Evolutionary conservation across 306 rosid genomes (phyloP), one percentile per base, ranked within the genome.

Genomic region (Vigna mungo): DNA sequence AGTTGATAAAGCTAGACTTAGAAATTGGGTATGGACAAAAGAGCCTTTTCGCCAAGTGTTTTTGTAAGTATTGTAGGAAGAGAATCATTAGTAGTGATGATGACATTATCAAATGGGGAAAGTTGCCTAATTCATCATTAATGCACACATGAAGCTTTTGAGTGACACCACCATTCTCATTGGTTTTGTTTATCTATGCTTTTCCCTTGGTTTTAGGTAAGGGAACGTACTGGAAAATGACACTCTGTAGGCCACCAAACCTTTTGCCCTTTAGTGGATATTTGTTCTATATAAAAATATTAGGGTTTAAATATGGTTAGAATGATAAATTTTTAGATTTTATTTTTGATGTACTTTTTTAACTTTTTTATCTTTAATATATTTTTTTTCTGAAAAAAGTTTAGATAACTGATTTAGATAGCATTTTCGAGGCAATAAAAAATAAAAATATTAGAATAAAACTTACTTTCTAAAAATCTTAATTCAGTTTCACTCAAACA

Each of bases 121-220:
- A 27, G 39, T 25, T 59, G 65, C 39, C 8, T 56, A 5, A 56
- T 23, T 56, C 63, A 23, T 6, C 39, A 27, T 59, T 59, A 6
- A 59, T 30, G 41, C 27, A 58, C 3, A 58, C 10, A 0, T 7
- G 37, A 58, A 58, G 64, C 17, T 53, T 58, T 56, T 5, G 12
- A 25, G 9, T 59, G 41, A 14, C 11, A 27, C 36, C 9, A 10
- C 63, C 30, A 12, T 25, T 58, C 17, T 25, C 27, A 12, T 21
- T 25, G 18, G 2, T 27, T 34, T 12, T 25, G 7, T 59, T n/a
- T 25, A 12, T 59, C 18, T 13, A 27, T 9, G 11, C 18, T 27
- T 59, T 59, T 27, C 41, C 65, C 41, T 59, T 59, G 10, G 41
- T 59, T 59, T 59, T 27, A 11, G 65, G 65, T 59, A 56, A n/a